Conservation (phyloP, 257 asterid species). For the Solanum pennellii region DNA sequence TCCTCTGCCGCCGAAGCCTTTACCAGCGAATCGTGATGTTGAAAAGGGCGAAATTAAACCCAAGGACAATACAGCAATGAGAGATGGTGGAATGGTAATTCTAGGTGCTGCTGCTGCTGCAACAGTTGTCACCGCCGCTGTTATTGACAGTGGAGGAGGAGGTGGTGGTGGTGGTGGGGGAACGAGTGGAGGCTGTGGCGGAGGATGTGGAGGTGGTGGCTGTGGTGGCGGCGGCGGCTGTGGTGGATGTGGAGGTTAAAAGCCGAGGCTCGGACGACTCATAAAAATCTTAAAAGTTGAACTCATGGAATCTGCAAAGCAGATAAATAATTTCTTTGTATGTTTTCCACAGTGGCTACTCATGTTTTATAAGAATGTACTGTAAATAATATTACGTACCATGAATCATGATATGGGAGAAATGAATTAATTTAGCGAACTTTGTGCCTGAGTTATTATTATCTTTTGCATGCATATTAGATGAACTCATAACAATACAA, state of each 20-base stretch:
- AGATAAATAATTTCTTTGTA: background rate
- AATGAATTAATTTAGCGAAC: background rate
- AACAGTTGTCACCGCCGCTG: background rate
- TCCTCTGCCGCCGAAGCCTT: background rate
- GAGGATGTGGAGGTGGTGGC: background rate
- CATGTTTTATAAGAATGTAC: background rate
- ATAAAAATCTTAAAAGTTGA: background rate
- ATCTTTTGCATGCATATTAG: background rate
- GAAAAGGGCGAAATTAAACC: background rate
- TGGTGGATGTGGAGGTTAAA: background rate
- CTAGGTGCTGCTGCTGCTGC: background rate
- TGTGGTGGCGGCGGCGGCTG: background rate
- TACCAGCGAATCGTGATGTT: background rate
- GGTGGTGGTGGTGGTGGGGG: background rate
- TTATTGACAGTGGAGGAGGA: background rate
- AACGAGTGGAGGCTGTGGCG: background rate
- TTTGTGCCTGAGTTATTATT: background rate
- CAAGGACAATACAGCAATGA: background rate
- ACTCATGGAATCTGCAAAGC: background rate
- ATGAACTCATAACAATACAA: background rate
- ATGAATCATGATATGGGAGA: background rate
- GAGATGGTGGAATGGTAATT: background rate
- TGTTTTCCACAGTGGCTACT: background rate
- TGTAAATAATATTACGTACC: background rate
- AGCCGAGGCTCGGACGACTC: background rate